Percentiles rank a stretch among this genome's conserved stretches.
Conservation (phyloP, 192 early-diverging fungal genomes). For the Haplosporangium gracile region DNA sequence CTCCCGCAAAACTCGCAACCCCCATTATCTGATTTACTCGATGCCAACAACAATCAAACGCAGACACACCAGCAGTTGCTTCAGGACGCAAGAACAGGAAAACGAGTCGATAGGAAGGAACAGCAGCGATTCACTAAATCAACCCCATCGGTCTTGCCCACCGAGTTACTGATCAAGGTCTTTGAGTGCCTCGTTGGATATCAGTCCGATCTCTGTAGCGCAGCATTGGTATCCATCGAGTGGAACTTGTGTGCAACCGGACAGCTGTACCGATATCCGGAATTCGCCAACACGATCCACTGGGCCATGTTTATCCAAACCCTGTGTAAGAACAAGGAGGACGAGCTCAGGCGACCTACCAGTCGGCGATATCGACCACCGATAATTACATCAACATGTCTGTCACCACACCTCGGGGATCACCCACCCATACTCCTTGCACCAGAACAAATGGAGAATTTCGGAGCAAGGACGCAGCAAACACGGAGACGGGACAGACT, state of each 20-base stretch:
- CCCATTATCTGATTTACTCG: neutral
- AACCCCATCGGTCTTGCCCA: conserved; percentile 27
- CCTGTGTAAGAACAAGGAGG: conserved; percentile 29
- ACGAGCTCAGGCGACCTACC: conserved; percentile 27
- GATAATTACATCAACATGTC: conserved; percentile 17
- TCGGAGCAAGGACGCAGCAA: conserved; percentile 12
- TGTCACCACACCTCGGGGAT: conserved; percentile 3
- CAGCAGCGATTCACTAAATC: too few relatives aligned
- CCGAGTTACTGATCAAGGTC: conserved; percentile 61
- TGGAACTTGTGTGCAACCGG: conserved; percentile 60
- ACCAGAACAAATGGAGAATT: conserved; percentile 10
- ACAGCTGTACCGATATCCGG: conserved; percentile 53
- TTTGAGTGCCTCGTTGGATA: conserved; percentile 39
- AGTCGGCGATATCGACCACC: conserved; percentile 16
- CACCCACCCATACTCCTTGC: conserved; percentile 25
- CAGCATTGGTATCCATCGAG: conserved; percentile 54
- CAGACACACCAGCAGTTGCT: neutral
- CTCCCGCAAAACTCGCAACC: neutral
- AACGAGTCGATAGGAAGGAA: neutral
- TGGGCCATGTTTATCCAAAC: conserved; percentile 65
- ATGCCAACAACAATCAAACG: neutral
- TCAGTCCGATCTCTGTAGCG: conserved; percentile 46
- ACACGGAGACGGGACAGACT: conserved; percentile 14
- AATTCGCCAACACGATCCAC: conserved; percentile 56
- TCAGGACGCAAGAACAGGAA: conserved; percentile 20